phyloP scores from a whole-genome alignment of 208 protist genomes.

The Leishmania tropica region DNA sequence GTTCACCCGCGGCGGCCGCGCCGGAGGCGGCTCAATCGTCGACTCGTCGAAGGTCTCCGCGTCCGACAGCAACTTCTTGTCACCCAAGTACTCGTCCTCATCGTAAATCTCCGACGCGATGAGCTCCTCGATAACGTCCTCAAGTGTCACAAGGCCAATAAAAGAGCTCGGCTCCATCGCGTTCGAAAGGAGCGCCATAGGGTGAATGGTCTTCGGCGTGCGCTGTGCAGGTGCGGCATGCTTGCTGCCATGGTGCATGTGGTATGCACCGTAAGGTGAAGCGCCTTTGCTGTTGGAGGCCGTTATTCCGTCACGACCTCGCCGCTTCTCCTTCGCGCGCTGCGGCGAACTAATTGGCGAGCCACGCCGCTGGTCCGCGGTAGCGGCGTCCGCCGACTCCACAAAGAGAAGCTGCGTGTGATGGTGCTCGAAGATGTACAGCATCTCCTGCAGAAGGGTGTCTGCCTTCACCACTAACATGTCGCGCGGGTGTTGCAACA shows the following conservation, averaged over 20 bases:
- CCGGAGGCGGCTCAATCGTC: conserved; percentile 1
- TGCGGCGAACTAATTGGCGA: not conserved
- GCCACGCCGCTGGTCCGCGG: not conserved
- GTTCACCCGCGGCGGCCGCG: conserved; percentile 57
- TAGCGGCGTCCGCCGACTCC: not conserved
- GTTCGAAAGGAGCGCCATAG: conserved; percentile 20
- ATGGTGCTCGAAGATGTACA: conserved; percentile 60
- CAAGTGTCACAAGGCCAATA: conserved; percentile 73
- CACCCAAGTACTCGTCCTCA: conserved; percentile 60
- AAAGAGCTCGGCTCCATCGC: conserved; percentile 11
- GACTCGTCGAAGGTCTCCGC: conserved; percentile 15
- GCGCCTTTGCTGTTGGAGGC: not conserved
- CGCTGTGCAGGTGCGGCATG: not conserved
- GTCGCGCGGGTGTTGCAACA: conserved; percentile 58
- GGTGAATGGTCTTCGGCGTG: conserved; percentile 15
- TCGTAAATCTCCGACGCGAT: conserved; percentile 81
- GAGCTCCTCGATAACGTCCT: conserved; percentile 81
- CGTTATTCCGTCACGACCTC: not conserved
- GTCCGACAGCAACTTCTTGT: conserved; percentile 18
- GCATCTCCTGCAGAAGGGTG: conserved; percentile 53
- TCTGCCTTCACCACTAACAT: conserved; percentile 47
- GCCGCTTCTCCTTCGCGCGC: not conserved
- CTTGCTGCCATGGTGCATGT: not conserved
- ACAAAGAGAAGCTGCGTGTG: conserved; percentile 76
- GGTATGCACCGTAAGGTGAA: not conserved